These are phyloP conservation scores for Scolecobasidium constrictum DNA, from an alignment of 2,329 filamentous ascomycete genomes.

Conservation along the genomic window DNA sequence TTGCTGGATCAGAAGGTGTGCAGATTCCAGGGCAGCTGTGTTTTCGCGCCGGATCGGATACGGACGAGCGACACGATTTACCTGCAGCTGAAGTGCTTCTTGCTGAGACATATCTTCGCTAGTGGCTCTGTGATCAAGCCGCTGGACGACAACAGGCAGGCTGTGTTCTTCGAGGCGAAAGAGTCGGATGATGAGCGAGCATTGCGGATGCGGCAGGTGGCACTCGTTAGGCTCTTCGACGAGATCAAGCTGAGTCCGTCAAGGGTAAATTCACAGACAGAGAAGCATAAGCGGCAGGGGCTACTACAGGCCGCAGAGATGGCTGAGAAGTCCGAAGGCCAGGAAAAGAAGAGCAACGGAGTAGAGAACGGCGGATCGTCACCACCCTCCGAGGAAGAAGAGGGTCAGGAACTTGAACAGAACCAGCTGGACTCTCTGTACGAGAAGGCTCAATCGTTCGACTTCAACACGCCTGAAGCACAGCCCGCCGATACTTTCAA, in stretches of 20 bases:
- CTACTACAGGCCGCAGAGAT: conserved; percentile 77
- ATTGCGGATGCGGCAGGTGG: conserved; percentile 73
- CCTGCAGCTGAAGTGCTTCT: conserved; percentile 68
- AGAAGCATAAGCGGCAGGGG: conserved; percentile 71
- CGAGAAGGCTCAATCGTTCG: conserved; percentile 91
- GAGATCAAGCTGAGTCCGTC: conserved; percentile 77
- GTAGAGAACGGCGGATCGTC: conserved; percentile 38
- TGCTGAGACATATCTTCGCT: conserved; percentile 66
- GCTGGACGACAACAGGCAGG: conserved; percentile 58
- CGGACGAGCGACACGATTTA: conserved; percentile 92
- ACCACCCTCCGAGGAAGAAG: conserved; percentile 55
- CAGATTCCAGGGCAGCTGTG: conserved; percentile 74
- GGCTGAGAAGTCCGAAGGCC: conserved; percentile 58
- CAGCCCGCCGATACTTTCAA: conserved; percentile 74
- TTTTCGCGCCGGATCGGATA: conserved; percentile 76
- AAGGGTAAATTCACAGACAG: conserved; percentile 60
- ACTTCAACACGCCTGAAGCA: conserved; percentile 81
- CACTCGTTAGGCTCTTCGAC: conserved; percentile 77
- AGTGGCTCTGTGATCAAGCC: conserved; percentile 49
- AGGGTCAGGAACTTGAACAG: conserved; percentile 85
- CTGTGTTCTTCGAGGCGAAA: conserved; percentile 68
- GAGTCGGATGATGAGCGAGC: conserved; percentile 80
- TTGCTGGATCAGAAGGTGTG: conserved; percentile 86
- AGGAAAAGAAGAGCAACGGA: conserved; percentile 41
- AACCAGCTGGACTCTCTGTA: conserved; percentile 91